Evolutionary conservation across 495 filamentous ascomycete genomes (phyloP).

Genomic region (Aspergillus haitiensis): DNA sequence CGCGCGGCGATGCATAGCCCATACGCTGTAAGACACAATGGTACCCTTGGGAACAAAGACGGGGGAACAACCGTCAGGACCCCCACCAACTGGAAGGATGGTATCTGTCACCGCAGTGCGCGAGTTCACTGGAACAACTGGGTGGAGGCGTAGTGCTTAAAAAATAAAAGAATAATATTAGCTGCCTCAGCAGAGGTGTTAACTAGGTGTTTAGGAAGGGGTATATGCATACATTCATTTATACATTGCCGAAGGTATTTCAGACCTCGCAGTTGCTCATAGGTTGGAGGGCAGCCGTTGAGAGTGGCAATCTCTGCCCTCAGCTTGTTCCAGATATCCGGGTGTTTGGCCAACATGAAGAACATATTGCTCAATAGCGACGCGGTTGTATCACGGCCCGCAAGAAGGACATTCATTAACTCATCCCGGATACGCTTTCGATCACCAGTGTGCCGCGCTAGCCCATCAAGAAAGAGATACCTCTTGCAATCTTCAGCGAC

Average conservation of each 20-base stretch:
- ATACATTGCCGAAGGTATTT: slow-evolving; percentile 43
- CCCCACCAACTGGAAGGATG: slow-evolving; percentile 53
- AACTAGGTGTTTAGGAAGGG: background rate
- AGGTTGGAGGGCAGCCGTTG: slow-evolving; percentile 34
- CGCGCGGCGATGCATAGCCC: slow-evolving; percentile 22
- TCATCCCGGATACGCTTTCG: slow-evolving; percentile 48
- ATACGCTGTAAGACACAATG: slow-evolving; percentile 22
- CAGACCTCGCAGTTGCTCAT: slow-evolving; percentile 30
- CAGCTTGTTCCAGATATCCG: slow-evolving; percentile 41
- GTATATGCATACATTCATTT: slow-evolving; percentile 39
- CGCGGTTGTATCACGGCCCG: slow-evolving; percentile 46
- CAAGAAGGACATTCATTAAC: slow-evolving; percentile 51
- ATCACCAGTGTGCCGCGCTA: slow-evolving; percentile 24
- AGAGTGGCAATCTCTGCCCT: slow-evolving; percentile 46
- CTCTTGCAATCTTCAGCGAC: background rate
- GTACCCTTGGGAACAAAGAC: slow-evolving; percentile 26
- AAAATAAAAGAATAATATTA: background rate
- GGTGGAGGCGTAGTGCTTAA: slow-evolving; percentile 33
- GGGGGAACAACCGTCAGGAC: slow-evolving; percentile 47
- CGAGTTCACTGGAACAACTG: slow-evolving; percentile 47
- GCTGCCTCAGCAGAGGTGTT: slow-evolving; percentile 5
- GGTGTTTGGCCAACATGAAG: slow-evolving; percentile 51
- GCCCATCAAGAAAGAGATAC: slow-evolving; percentile 27
- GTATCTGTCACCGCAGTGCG: slow-evolving; percentile 49
- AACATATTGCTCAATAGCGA: slow-evolving; percentile 53